phyloP scores from a whole-genome alignment of 1,284 basidiomycete genomes.

The Ganoderma sp. region DNA sequence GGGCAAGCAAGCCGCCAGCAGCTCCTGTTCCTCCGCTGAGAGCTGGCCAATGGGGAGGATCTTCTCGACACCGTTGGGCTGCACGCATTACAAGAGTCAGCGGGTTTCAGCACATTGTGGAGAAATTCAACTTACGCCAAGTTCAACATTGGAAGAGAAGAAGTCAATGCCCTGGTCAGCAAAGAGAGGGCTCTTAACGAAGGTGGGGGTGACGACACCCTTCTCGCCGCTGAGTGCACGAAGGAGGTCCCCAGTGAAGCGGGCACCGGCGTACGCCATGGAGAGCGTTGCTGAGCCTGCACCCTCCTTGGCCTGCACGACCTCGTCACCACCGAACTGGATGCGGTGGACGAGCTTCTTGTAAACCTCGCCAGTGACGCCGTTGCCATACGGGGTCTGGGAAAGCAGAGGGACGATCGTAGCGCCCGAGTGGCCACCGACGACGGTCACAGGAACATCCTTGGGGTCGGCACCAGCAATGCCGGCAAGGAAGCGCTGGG shows the following conservation, averaged over 20 bases:
- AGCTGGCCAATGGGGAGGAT: conserved; percentile 84
- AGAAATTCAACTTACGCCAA: conserved; percentile 69
- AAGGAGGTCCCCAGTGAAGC: conserved; percentile 85
- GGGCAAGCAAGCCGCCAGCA: conserved; percentile 87
- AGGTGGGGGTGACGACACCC: conserved; percentile 84
- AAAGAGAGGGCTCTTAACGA: conserved; percentile 86
- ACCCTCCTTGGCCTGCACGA: conserved; percentile 92
- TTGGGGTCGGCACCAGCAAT: conserved; percentile 72
- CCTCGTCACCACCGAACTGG: conserved; percentile 96
- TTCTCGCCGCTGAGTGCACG: conserved; percentile 88
- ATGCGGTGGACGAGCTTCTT: conserved; percentile 84
- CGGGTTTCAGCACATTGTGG: conserved; percentile 12
- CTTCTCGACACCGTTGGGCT: conserved; percentile 89
- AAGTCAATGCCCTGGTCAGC: conserved; percentile 85
- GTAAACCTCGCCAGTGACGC: conserved; percentile 70
- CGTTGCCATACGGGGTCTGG: conserved; percentile 73
- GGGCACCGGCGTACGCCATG: conserved; percentile 92
- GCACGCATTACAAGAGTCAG: conserved; percentile 24
- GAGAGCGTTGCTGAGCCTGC: conserved; percentile 87
- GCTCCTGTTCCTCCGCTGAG: conserved; percentile 82
- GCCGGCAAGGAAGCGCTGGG: conserved; percentile 88
- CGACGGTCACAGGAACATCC: conserved; percentile 82
- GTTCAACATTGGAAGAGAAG: conserved; percentile 91
- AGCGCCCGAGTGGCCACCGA: conserved; percentile 95
- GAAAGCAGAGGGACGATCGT: conserved; percentile 97